Base-by-base conservation (phyloP, 805 yeast genomes). In the Dipodascus albidus region DNA sequence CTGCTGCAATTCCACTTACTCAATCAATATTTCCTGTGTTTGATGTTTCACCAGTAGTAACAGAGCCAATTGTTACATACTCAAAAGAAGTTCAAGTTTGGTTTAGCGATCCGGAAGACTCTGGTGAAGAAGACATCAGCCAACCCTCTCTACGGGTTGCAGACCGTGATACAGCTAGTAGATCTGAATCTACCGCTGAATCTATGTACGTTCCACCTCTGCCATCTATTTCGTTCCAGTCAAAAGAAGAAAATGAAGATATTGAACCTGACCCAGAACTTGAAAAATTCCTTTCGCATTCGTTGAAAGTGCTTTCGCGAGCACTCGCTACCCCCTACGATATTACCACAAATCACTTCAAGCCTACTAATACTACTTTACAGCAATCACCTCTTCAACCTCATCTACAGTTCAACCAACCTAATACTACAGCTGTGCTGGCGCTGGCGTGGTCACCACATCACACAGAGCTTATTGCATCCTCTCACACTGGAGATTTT, bases 361-460 rank as follows among this genome's bases (percentile, higher is more conserved):
- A 23, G 15, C 48, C 52, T 22, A 23, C 31, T 14, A 9, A 23
- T 11, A 21, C 51, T 23, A 20, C 17, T 50, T 1, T 50, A 48
- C 19, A 22, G 54, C 11, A 42, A 21, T 14, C 49, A 49, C 31
- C 42, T 47, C 3, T 60, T 64, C 38, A 23, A 38, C 14, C 53
- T 52, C 9, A 63, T 60, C 27, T 59, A 64, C 44, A 41, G 49
- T 23, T 56, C 62, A 6, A 54, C 2, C 55, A 44, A 11, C 54
- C 66, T 1, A 50, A 52, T 8, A 57, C 58, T n/a, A 59, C 69
- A 9, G 61, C 70, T 1, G 58, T 73, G 4, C 62, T 63, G 0
- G 56, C 61, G 4, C 54, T 74, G 1, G 73, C 68, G 21, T 65
- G 72, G 66, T 70, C 75, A 1, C 58, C 66, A 1, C 58, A 62